phyloP scores from a whole-genome alignment of 768 basidiomycete species.

The Daedaleopsis sinensis region DNA sequence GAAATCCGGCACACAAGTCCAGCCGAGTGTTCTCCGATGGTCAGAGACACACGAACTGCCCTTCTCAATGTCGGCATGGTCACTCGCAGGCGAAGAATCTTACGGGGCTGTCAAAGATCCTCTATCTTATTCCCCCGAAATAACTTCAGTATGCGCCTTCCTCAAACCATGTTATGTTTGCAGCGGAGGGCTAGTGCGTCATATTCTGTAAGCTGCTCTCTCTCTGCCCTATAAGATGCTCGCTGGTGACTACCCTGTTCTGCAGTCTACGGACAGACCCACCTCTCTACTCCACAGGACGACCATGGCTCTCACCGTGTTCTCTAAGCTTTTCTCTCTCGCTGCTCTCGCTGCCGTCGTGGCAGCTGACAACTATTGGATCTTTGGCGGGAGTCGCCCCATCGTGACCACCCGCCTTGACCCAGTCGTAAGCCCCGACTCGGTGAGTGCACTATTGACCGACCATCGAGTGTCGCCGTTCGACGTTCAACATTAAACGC shows the following conservation, averaged over 20 bases:
- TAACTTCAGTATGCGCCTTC: neutral
- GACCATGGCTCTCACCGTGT: neutral
- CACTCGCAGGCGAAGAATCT: neutral
- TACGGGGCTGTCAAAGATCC: neutral
- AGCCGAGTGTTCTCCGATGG: too few relatives aligned
- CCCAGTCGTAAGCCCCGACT: slow-evolving; percentile 16
- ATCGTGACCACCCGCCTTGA: slow-evolving; percentile 19
- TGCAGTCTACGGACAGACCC: neutral
- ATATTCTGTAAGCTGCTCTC: neutral
- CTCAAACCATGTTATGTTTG: neutral
- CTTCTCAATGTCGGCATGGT: neutral
- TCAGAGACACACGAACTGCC: neutral
- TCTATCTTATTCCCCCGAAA: neutral
- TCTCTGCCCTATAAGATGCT: neutral
- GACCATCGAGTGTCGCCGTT: neutral
- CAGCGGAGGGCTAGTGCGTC: neutral
- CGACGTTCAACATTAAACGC: too few relatives aligned
- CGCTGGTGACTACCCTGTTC: neutral
- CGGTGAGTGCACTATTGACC: neutral
- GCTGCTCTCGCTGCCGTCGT: slow-evolving; percentile 11
- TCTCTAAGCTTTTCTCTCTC: slow-evolving; percentile 13
- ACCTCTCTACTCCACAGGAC: neutral
- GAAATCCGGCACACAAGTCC: too few relatives aligned
- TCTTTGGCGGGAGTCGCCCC: slow-evolving; percentile 14
- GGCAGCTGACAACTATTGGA: slow-evolving; percentile 15